Evolutionary conservation across 371 early-diverging fungal species (phyloP).

Genomic region (Mortierella sp.): DNA sequence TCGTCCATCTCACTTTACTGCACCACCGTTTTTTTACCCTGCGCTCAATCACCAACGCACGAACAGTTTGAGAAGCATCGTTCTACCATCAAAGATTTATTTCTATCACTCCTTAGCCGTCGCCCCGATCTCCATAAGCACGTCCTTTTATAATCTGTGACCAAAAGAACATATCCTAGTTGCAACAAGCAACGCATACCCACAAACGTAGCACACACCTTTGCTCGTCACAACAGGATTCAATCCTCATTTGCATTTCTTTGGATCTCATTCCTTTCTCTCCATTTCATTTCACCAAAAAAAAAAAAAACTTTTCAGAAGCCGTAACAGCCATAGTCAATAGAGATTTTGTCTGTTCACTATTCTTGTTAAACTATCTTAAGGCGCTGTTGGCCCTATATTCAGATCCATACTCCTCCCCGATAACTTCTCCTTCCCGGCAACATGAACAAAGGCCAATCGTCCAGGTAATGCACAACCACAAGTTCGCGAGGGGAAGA

Average conservation of each 20-base stretch:
- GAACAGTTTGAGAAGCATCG: neutral
- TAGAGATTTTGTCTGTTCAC: neutral
- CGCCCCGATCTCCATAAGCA: too few species aligned
- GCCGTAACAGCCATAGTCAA: neutral
- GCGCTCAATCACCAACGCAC: neutral
- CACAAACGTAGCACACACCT: too few species aligned
- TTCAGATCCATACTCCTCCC: neutral
- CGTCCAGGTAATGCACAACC: conserved; percentile 31
- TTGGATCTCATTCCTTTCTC: neutral
- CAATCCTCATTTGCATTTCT: neutral
- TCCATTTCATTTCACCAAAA: neutral
- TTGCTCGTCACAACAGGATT: too few species aligned
- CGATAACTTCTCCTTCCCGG: neutral
- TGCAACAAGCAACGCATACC: too few species aligned
- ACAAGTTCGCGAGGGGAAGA: too few species aligned
- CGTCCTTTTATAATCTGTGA: too few species aligned
- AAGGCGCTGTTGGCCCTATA: neutral
- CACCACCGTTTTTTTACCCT: too few species aligned
- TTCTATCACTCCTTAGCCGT: too few species aligned
- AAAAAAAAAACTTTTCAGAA: neutral
- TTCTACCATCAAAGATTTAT: too few species aligned
- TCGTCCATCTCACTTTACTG: neutral
- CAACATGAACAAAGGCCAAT: conserved; percentile 22
- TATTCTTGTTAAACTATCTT: too few species aligned
- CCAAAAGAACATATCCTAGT: too few species aligned